These are phyloP conservation scores for Jamesozyma gamospora DNA, from an alignment of 805 yeast species.

Conservation along the genomic window DNA sequence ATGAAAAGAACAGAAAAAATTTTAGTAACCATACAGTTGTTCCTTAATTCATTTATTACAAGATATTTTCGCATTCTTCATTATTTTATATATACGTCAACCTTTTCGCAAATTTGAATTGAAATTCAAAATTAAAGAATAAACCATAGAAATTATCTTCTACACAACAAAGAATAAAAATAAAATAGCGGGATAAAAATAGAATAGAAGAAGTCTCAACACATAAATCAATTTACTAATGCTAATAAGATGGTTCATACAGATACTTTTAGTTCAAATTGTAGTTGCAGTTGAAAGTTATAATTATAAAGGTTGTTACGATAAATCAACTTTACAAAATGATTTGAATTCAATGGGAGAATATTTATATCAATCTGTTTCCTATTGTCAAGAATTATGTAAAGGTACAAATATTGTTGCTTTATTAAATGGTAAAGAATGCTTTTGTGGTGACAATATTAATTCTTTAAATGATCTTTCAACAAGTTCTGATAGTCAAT, in stretches of 20 bases:
- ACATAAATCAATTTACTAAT: background rate
- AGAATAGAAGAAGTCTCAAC: too few relatives aligned
- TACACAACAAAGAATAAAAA: too few relatives aligned
- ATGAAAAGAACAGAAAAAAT: too few relatives aligned
- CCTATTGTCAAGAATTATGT: constrained; percentile 48
- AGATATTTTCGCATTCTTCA: too few relatives aligned
- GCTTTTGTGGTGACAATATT: constrained; percentile 26
- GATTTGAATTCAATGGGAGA: constrained; percentile 34
- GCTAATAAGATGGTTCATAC: too few relatives aligned
- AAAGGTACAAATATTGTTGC: constrained; percentile 27
- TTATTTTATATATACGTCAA: too few relatives aligned
- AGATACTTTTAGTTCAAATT: background rate
- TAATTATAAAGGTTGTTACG: constrained; percentile 31
- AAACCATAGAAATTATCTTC: too few relatives aligned
- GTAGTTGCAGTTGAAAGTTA: constrained; percentile 2
- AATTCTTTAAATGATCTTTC: constrained; percentile 15
- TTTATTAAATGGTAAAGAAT: constrained; percentile 24
- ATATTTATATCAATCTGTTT: constrained; percentile 49
- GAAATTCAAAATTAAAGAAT: too few relatives aligned
- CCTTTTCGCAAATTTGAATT: too few relatives aligned
- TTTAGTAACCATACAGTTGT: too few relatives aligned
- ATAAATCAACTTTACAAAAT: constrained; percentile 16
- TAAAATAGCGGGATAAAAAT: too few relatives aligned
- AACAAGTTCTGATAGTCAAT: constrained; percentile 33
- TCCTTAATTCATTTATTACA: too few relatives aligned